Base-by-base conservation (phyloP, 768 basidiomycete genomes). In the Flagelloscypha sp. region DNA sequence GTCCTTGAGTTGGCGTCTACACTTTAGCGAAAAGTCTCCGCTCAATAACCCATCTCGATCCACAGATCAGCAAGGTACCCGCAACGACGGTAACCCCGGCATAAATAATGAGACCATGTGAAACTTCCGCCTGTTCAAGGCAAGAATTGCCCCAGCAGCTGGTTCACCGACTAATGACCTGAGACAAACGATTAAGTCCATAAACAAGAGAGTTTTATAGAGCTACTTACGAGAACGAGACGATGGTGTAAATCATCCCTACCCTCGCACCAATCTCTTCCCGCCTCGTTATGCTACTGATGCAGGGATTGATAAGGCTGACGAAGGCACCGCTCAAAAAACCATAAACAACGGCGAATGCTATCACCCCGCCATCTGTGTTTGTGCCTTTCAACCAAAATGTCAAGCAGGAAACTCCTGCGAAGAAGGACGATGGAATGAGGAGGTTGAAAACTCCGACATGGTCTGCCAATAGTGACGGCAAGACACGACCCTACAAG, bases 381-480 rank as follows among this genome's bases (percentile, higher is more conserved):
- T 55, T 50, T 20, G 69, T 51, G 46, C n/a, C n/a, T n/a, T 70
- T 61, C 37, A 71, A 55, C 81, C 82, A 84, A 24, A 79, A 49
- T 7, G 63, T 55, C 35, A 81, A 59, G 41, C 71, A 75, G 9
- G 63, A 59, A n/a, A 83, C 49, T 1, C 80, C 82, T 7, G 76
- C 64, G 35, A 80, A 55, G 50, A 81, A 70, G 3, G 77, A 76
- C 16, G 71, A 66, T 1, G 80, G 79, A 2, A 64, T 62, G 36
- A 84, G 70, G 41, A 80, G 61, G 54, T 83, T 83, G 57, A 78
- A 82, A 22, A 70, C 65, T 2, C 82, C 82, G 38, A 82, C 48
- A 40, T 57, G 55, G 58, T 85, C 82, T 46, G 81, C 77, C 13
- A 81, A 47, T 46, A 68, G 70, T 0, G 79, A 71, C 4, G 81